These are phyloP conservation scores for Ogataea sp. DNA, from an alignment of 805 yeast genomes.

Conservation along the genomic window DNA sequence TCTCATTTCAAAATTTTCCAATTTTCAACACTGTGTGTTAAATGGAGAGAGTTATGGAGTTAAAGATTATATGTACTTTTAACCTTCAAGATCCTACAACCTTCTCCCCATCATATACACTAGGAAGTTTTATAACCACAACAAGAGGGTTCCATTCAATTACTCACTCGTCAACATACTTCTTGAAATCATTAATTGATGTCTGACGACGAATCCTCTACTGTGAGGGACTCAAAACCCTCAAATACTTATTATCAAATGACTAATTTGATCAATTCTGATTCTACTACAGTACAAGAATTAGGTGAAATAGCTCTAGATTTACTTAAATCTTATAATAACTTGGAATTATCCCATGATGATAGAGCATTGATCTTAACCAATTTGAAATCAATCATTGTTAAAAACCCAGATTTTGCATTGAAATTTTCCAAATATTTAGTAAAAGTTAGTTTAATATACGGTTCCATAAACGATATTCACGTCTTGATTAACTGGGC, in stretches of 20 bases:
- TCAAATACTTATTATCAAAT: background rate
- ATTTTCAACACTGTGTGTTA: no score
- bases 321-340: background rate
- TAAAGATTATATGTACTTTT: no score
- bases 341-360: background rate
- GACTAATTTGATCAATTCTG: background rate
- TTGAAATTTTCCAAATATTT: slow-evolving; percentile 1
- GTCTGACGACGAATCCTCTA: background rate
- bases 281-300: background rate
- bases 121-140: no score
- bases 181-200: no score
- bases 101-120: no score
- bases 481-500: background rate
- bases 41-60: no score
- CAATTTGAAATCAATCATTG: background rate
- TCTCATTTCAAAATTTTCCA: background rate
- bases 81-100: no score
- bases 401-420: background rate
- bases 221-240: background rate
- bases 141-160: no score
- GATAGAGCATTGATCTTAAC: background rate
- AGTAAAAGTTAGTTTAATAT: background rate
- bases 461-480: slow-evolving; percentile 2
- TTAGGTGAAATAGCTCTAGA: background rate
- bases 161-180: no score